Evolutionary conservation across 306 rosid species (phyloP), one percentile per base, ranked within the genome.

Genomic region (Astragalus glycyphyllos): DNA sequence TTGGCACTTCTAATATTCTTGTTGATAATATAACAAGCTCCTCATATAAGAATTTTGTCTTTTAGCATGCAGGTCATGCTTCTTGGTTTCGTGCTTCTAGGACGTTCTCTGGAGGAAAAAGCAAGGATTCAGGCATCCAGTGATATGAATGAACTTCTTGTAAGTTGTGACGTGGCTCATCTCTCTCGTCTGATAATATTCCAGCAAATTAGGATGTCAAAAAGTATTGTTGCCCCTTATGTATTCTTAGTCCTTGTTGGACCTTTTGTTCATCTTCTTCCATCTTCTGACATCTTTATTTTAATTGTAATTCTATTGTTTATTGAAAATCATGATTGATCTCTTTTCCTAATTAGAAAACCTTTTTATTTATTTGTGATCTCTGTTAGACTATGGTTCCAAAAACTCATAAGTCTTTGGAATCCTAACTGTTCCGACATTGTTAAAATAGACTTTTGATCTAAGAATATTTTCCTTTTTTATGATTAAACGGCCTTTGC

Each of bases 21-120:
- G 68, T 72, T 72, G 65, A 62, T 47, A 68, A 77, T 67, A 74
- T 47, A 68, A 77, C 64, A 74, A 65, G 37, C 73, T 79, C 75
- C 90, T 86, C 85, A 85, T 78, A 51, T 78, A 68, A 79, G 79
- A 34, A 80, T 79, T 71, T 37, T 68, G 41, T 82, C 41, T 88
- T 84, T 79, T 94, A 87, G 89, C 68, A 79, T 89, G 96, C 98
- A 94, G 98, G 97, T 94, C 87, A 94, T 94, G 98, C 98, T 94
- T 89, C 97, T 94, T 82, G 99, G 97, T 80, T 89, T 94, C 57
- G 99, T 94, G 79, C 99, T 94, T 69, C 88, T 91, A 55, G 99
- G 99, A 78, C 97, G 99, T 64, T 89, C 99, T 61, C 79, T 94
- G 67, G 99, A 94, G 81, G 99, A 94, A 79, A 89, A 80, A 73